A percentile compares a stretch with the other conserved stretches of the same genome.
Evolutionary conservation across 768 basidiomycete species (phyloP).

Genomic region (Boletus tylopilopsis): DNA sequence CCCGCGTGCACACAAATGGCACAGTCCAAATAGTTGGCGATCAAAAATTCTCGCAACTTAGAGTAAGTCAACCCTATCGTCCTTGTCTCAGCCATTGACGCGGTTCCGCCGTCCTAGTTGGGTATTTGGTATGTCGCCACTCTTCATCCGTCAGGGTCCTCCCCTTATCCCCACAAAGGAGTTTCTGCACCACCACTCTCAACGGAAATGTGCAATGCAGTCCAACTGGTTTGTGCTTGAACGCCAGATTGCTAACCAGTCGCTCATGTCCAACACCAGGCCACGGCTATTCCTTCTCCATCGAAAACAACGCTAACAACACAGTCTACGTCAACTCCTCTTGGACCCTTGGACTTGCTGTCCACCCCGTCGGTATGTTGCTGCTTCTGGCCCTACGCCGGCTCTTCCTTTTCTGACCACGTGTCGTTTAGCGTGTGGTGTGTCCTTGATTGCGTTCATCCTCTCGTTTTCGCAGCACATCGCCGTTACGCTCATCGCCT

Average conservation of each 20-base stretch:
- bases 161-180: conserved; percentile 39
- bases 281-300: conserved; percentile 50
- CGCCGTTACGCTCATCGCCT: conserved; percentile 39
- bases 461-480: conserved; percentile 59
- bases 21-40: conserved; percentile 22
- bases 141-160: neutral
- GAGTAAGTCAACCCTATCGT: conserved; percentile 42
- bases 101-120: conserved; percentile 39
- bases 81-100: neutral
- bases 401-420: neutral
- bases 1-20: conserved; percentile 49
- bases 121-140: conserved; percentile 57
- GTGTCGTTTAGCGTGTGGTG: conserved; percentile 39
- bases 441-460: conserved; percentile 61
- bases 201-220: conserved; percentile 42
- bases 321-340: conserved; percentile 43
- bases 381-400: neutral
- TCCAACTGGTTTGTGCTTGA: conserved; percentile 36
- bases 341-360: conserved; percentile 72
- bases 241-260: neutral
- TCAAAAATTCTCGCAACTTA: conserved; percentile 40
- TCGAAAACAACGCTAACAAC: conserved; percentile 24
- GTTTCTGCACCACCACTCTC: conserved; percentile 50
- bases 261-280: conserved; percentile 30
- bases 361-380: conserved; percentile 70